Conservation (phyloP, 73 alveolate genomes). For the Symbiodinium natans region DNA sequence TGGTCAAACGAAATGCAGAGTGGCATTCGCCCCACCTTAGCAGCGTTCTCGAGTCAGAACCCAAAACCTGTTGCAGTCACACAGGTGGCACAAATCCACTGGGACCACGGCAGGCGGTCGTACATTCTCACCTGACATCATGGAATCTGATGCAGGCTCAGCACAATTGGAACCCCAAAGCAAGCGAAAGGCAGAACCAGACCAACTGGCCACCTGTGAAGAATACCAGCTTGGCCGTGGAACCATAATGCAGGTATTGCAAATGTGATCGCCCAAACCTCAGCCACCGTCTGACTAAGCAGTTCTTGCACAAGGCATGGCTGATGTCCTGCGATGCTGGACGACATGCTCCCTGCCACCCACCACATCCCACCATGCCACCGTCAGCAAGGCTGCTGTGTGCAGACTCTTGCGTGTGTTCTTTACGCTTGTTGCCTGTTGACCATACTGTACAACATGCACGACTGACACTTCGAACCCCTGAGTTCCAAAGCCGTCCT, state of each 20-base stretch:
- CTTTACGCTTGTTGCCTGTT: too few relatives aligned
- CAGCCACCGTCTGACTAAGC: too few relatives aligned
- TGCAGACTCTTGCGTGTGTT: too few relatives aligned
- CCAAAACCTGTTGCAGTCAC: neutral
- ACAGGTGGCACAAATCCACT: neutral
- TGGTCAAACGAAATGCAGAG: slow-evolving; percentile 89
- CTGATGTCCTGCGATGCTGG: too few relatives aligned
- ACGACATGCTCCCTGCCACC: too few relatives aligned
- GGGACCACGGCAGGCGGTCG: slow-evolving; percentile 75
- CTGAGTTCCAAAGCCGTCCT: too few relatives aligned
- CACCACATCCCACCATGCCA: too few relatives aligned
- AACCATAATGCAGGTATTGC: slow-evolving; percentile 25
- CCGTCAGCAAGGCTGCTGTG: too few relatives aligned
- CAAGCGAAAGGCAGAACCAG: neutral
- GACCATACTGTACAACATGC: too few relatives aligned
- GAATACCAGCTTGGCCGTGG: slow-evolving; percentile 82
- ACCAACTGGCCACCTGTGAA: slow-evolving; percentile 25
- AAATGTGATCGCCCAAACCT: slow-evolving; percentile 53
- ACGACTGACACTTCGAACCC: too few relatives aligned
- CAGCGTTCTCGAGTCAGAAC: neutral
- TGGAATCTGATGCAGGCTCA: neutral
- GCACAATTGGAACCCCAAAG: neutral
- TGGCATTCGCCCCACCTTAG: slow-evolving; percentile 68
- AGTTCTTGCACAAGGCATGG: too few relatives aligned
- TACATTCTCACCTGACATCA: slow-evolving; percentile 46